These are phyloP conservation scores for Nicotiana tomentosiformis DNA, from an alignment of 257 asterid species.

Conservation along the genomic window DNA sequence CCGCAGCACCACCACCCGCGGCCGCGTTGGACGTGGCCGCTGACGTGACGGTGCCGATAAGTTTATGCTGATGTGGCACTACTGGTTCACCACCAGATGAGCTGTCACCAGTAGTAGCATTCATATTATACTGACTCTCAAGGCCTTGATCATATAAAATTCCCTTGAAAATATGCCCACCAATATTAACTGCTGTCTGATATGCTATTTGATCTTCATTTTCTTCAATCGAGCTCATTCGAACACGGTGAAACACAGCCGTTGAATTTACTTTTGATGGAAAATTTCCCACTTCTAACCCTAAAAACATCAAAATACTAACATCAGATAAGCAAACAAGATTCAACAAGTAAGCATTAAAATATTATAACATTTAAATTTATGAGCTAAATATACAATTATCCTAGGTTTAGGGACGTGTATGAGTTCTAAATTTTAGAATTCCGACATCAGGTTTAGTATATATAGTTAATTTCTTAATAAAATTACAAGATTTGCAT, in stretches of 20 bases:
- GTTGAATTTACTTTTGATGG: conserved; percentile 72
- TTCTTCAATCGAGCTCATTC: conserved; percentile 70
- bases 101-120: conserved; percentile 45
- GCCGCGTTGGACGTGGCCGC: background rate
- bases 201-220: conserved; percentile 72
- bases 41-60: conserved; percentile 27
- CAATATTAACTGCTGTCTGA: conserved; percentile 80
- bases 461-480: too few relatives aligned
- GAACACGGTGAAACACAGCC: conserved; percentile 78
- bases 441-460: too few relatives aligned
- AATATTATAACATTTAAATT: background rate
- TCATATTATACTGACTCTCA: conserved; percentile 43
- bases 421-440: too few relatives aligned
- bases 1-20: conserved; percentile 1
- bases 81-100: conserved; percentile 63
- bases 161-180: conserved; percentile 92
- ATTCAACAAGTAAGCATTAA: background rate
- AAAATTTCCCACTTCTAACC: conserved; percentile 76
- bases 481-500: too few relatives aligned
- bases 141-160: conserved; percentile 86
- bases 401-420: background rate
- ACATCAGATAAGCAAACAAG: background rate
- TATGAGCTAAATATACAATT: background rate
- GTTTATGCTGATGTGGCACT: conserved; percentile 27
- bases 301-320: conserved; percentile 20